Base-by-base conservation (phyloP, 495 filamentous ascomycete species). In the Penicillium waksmanii region DNA sequence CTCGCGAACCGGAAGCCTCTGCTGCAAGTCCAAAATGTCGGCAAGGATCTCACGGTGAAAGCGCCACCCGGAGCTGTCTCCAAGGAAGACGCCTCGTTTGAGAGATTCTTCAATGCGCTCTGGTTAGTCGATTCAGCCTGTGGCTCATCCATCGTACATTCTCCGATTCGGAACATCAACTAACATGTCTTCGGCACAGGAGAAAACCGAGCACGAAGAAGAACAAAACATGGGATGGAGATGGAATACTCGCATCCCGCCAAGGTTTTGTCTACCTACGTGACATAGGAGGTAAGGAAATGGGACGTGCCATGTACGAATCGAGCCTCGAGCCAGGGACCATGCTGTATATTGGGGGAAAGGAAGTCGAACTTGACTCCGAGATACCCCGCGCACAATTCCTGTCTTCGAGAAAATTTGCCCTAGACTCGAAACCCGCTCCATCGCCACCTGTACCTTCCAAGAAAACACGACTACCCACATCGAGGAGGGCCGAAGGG, bases 221-320 rank as follows among this genome's bases (percentile, higher is more conserved):
- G 73, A 84, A 93, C 74, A 94, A 93, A 68, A 92, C 88, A 15
- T 94, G 91, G 87, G 90, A 93, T 70, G 89, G 90, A n/a, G 90
- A 94, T 69, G 90, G 89, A 3, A 78, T 92, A 7, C 77, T 94
- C 11, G 73, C 80, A 3, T 76, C 87, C 2, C 66, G 71, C 0
- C 77, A 75, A 15, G 87, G 88, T 6, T 83, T 81, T 64, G 88
- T 85, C 12, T 75, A 74, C 54, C 75, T 94, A 7, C 80, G 86
- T 54, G 87, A 92, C 69, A 69, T 84, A 9, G 82, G 82, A 1
- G 89, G 90, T 9, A 84, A 81, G 69, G 85, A 89, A 12, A 82
- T 90, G 80, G 90, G 90, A 17, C 82, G 78, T 48, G 75, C 76
- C 10, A 73, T 82, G 65, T 82, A 80, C 59, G 81, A 81, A 36